Percentiles rank a stretch among this genome's conserved stretches.
Evolutionary conservation across 148 eudicot species (phyloP).

Genomic region (Oxyria digyna): DNA sequence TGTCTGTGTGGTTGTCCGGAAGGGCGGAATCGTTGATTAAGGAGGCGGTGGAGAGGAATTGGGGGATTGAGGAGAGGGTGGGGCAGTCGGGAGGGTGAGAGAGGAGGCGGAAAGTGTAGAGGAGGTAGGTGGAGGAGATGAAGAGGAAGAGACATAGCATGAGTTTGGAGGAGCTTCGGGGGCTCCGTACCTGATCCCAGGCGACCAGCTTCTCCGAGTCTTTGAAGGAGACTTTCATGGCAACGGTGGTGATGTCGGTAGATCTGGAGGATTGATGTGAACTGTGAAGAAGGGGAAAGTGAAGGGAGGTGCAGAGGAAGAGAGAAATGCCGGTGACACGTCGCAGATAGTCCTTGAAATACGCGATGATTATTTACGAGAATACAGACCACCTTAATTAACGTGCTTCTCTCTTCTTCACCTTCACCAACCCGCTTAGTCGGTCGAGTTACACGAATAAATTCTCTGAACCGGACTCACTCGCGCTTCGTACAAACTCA

Average conservation of each 20-base stretch:
- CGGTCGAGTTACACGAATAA: too few relatives aligned
- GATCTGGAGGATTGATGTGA: too few relatives aligned
- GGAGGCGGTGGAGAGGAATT: not conserved
- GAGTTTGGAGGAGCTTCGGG: not conserved
- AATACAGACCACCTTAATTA: too few relatives aligned
- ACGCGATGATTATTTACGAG: too few relatives aligned
- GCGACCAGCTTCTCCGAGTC: not conserved
- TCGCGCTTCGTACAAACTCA: too few relatives aligned
- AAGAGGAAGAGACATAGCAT: not conserved
- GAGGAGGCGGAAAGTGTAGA: constrained; percentile 2
- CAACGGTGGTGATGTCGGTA: not conserved
- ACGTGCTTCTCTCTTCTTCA: too few relatives aligned
- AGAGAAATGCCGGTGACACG: too few relatives aligned
- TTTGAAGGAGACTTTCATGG: constrained; percentile 4
- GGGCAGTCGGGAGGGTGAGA: not conserved
- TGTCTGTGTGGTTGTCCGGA: not conserved
- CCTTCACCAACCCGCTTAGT: too few relatives aligned
- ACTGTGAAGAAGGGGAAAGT: too few relatives aligned
- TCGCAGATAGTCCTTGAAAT: too few relatives aligned
- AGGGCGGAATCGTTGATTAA: not conserved
- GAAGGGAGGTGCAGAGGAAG: too few relatives aligned
- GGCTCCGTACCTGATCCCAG: constrained; percentile 3
- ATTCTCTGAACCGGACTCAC: too few relatives aligned
- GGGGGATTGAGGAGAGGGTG: not conserved
- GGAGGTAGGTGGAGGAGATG: not conserved